phyloP scores from a whole-genome alignment of 2,329 filamentous ascomycete genomes.

The Ophiostoma piceae region DNA sequence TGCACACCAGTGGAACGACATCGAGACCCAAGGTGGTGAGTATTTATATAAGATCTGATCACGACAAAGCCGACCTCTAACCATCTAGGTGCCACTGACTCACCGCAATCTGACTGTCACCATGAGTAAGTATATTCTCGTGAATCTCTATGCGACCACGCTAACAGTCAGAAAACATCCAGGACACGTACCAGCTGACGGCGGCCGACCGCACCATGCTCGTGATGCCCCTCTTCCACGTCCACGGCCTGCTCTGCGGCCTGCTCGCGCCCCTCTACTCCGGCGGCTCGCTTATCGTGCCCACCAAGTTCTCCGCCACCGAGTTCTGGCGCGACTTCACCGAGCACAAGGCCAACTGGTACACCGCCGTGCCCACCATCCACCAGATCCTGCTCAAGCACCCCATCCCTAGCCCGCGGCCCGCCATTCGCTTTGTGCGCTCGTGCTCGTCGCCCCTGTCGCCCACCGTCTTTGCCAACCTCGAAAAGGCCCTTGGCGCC shows the following conservation, averaged over 20 bases:
- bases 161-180: conserved; percentile 59
- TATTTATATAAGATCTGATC: neutral
- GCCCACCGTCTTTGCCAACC: conserved; percentile 72
- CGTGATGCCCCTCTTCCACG: conserved; percentile 88
- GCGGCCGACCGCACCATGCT: conserved; percentile 71
- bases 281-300: conserved; percentile 74
- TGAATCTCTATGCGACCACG: neutral
- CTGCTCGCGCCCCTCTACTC: conserved; percentile 72
- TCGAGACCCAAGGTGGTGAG: conserved; percentile 74
- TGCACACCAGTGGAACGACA: conserved; percentile 80
- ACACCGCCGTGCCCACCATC: conserved; percentile 88
- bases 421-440: conserved; percentile 76
- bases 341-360: conserved; percentile 76
- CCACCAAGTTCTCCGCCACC: conserved; percentile 70
- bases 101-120: conserved; percentile 76
- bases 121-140: conserved; percentile 53
- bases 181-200: conserved; percentile 68
- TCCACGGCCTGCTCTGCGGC: conserved; percentile 79
- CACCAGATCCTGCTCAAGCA: conserved; percentile 81
- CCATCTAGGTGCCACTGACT: conserved; percentile 62
- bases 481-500: conserved; percentile 69
- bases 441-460: conserved; percentile 81
- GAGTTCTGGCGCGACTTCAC: conserved; percentile 79
- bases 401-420: conserved; percentile 61
- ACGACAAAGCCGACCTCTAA: neutral